A percentile compares a stretch with the other conserved stretches of the same genome.
Conservation (phyloP, 2,329 filamentous ascomycete genomes). For the Aspergillus novofumigatus region DNA sequence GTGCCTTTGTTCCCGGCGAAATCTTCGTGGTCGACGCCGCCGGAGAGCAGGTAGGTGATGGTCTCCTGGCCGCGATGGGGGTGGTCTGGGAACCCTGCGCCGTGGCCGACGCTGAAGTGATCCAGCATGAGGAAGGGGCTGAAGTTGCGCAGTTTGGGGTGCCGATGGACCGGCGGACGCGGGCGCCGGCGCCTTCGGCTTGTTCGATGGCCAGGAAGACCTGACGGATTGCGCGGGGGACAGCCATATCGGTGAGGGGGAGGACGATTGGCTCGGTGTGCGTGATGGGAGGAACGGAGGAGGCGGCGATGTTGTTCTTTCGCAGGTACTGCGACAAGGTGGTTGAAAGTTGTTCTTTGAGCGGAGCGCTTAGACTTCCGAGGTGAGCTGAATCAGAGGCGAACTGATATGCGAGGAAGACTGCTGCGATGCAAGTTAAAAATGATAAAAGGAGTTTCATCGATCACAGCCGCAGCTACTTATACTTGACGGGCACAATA, state of each 20-base stretch:
- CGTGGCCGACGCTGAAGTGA: conserved; percentile 75
- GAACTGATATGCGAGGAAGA: conserved; percentile 22
- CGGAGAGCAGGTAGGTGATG: conserved; percentile 84
- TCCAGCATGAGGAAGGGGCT: conserved; percentile 95
- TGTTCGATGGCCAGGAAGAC: conserved; percentile 82
- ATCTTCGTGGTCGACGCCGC: conserved; percentile 86
- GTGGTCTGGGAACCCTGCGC: conserved; percentile 88
- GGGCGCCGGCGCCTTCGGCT: conserved; percentile 80
- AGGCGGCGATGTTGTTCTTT: conserved; percentile 5
- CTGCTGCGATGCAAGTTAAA: conserved; percentile 36
- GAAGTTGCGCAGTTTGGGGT: conserved; percentile 78
- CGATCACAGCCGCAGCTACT: conserved; percentile 20
- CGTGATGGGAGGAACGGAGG: conserved; percentile 2
- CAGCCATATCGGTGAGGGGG: conserved; percentile 55
- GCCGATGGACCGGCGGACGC: conserved; percentile 82
- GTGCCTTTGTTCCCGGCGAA: conserved; percentile 83
- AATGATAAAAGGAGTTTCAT: conserved; percentile 36
- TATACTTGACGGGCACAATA: conserved; percentile 20
- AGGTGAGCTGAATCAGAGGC: conserved; percentile 6
- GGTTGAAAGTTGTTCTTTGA: conserved; percentile 12
- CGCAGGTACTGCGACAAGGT: conserved; percentile 15
- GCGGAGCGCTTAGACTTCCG: not conserved
- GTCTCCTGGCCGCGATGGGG: conserved; percentile 78
- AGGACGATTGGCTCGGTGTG: conserved; percentile 7
- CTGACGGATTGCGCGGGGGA: conserved; percentile 72